Base-by-base conservation (phyloP, 306 rosid genomes). In the Begonia peltatifolia region DNA sequence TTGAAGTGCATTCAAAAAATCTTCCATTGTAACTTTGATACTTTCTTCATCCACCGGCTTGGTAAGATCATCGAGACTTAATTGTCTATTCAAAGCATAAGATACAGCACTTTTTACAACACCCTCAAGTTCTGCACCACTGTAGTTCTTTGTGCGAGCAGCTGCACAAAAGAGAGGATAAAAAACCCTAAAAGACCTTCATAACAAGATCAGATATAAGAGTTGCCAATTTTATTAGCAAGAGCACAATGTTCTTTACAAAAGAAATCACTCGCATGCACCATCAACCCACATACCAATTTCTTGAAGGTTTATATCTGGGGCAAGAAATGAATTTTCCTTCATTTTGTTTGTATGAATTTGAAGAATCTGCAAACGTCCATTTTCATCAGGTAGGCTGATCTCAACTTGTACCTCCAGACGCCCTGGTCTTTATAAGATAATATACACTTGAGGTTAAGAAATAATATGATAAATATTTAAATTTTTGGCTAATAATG, bases 81-180 rank as follows among this genome's bases (percentile, higher is more conserved):
- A 61, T 68, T 86, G 99, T 68, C 94, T 79, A 77, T 92, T 86
- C 62, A 92, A 83, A 61, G 99, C 96, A 71, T 56, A 92, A 58
- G 99, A 92, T 38, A 92, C 99, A 23, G 99, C 99, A 83, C 96
- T 92, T 81, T 86, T 92, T 42, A 92, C 99, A 69, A 92, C 99
- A 68, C 99, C 99, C 79, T 92, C 96, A 64, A 92, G 94, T 81
- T 92, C 99, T 13, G 99, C 99, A 83, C 99, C 99, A 63, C 99
- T 92, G 52, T 67, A 92, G 67, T 92, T 92, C 69, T 92, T 92
- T 6, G 96, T 86, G 58, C 94, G 86, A 59, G 99, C 96, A 72
- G 99, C 99, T 86, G 81, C 75, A 67, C 23, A 25, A 18, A 16
- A 9, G 30, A 44, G 15, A 15, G 12, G 30, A 22, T 4, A 1